Conservation (phyloP, 345 rosid genomes). For the Camelina sativa region DNA sequence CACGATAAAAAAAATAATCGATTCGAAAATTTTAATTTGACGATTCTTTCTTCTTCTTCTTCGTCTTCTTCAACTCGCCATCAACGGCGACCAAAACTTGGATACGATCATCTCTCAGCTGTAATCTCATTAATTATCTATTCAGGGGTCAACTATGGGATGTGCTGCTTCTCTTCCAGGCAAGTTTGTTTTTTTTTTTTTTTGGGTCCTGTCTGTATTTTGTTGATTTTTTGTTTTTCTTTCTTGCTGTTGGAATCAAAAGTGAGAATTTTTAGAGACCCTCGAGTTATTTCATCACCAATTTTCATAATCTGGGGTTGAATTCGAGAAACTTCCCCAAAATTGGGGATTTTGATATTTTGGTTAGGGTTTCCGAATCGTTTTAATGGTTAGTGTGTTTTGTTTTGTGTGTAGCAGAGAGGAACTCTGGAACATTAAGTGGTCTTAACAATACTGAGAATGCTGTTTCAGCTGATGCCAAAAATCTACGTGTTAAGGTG, state of each 20-base stretch:
- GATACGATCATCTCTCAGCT: conserved; percentile 32
- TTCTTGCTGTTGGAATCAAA: background rate
- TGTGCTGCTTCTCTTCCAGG: conserved; percentile 93
- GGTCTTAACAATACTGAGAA: conserved; percentile 63
- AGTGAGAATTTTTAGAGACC: conserved; percentile 6
- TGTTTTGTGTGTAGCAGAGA: conserved; percentile 53
- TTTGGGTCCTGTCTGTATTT: background rate
- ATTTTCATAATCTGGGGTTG: conserved; percentile 7
- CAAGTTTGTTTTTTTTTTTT: conserved; percentile 16
- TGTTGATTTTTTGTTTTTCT: conserved; percentile 16
- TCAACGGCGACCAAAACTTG: conserved; percentile 13
- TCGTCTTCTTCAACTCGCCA: conserved; percentile 30
- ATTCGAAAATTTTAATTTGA: background rate
- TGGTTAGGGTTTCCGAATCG: conserved; percentile 15
- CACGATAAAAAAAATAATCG: conserved; percentile 2
- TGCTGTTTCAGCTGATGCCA: conserved; percentile 58
- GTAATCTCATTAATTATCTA: conserved; percentile 7
- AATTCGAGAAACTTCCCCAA: background rate
- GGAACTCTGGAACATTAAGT: conserved; percentile 64
- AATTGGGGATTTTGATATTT: conserved; percentile 21
- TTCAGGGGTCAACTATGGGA: conserved; percentile 57
- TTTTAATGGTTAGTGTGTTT: background rate
- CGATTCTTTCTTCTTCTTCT: background rate
- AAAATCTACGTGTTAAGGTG: conserved; percentile 92
- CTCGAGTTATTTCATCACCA: conserved; percentile 6